Evolutionary conservation across 2,329 filamentous ascomycete genomes (phyloP), one percentile per base, ranked within the genome.

Genomic region (Conoideocrella luteorostrata): DNA sequence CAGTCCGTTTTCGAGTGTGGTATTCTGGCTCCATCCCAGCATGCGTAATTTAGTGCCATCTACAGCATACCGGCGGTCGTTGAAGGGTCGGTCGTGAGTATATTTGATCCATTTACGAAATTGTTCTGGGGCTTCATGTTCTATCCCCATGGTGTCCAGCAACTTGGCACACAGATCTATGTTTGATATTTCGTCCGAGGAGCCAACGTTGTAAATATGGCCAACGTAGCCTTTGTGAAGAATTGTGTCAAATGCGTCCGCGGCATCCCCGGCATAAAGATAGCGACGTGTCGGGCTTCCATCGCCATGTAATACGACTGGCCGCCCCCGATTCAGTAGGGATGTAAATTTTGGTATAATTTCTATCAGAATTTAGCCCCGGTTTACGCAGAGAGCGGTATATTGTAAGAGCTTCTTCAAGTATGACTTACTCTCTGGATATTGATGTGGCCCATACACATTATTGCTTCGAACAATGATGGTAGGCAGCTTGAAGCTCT

Each of bases 401-500:
- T 26, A n/a, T n/a, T n/a, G n/a, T n/a, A n/a, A n/a, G n/a, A n/a
- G n/a, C n/a, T n/a, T n/a, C n/a, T n/a, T n/a, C n/a, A n/a, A n/a
- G 17, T 21, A 12, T 11, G 15, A 56, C 83, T 64, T 66, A 89
- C 86, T 89, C 67, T 90, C 86, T 0, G 86, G 86, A 60, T 84
- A 89, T 60, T 91, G 86, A 58, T 90, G 85, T 18, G 87, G 87
- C 0, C 87, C 87, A 56, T 90, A 93, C 23, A 91, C 85, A 56
- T 93, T 91, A 68, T 91, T 91, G 60, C 84, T 84, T 39, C 86
- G 75, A 22, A 90, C 83, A 53, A 90, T 86, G 50, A 91, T 87
- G 41, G 81, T 78, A 1, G 86, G 86, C 11, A 93, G 71, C 61
- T 85, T 84, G 71, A 89, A 90, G 63, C 82, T 87, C 67, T 86